These are phyloP conservation scores for Schoenoplectus triqueter DNA, from an alignment of 202 grass and related monocot genomes.

Conservation along the genomic window DNA sequence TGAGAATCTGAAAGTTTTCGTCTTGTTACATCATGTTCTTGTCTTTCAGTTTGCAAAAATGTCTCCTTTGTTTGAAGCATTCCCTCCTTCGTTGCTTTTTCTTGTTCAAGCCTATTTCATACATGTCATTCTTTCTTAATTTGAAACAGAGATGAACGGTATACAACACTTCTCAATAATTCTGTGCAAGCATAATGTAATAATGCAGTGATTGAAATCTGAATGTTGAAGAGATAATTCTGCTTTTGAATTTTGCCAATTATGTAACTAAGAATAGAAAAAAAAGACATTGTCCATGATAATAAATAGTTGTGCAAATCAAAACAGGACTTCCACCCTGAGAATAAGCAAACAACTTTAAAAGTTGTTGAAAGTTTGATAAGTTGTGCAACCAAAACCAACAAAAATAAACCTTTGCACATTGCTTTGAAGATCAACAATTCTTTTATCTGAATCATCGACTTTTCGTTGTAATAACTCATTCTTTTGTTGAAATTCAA, in stretches of 20 bases:
- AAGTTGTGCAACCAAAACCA: neutral
- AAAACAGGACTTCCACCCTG: neutral
- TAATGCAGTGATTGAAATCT: neutral
- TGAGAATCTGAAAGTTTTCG: conserved; percentile 50
- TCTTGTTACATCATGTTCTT: conserved; percentile 56
- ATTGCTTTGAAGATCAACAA: conserved; percentile 54
- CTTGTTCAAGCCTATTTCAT: conserved; percentile 75
- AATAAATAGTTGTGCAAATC: neutral
- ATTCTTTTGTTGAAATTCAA: conserved; percentile 62
- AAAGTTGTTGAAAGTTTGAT: neutral
- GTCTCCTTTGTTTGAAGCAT: conserved; percentile 54
- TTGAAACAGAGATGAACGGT: neutral
- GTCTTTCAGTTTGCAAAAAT: conserved; percentile 47
- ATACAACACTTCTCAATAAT: neutral
- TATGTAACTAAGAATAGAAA: conserved; percentile 27
- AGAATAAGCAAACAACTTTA: neutral
- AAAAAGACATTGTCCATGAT: neutral
- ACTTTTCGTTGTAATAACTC: conserved; percentile 53
- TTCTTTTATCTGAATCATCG: conserved; percentile 71
- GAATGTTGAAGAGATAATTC: neutral
- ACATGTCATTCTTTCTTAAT: neutral
- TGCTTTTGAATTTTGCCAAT: neutral
- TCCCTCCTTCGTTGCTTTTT: conserved; percentile 54
- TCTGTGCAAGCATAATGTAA: neutral
- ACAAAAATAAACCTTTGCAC: conserved; percentile 55